These are phyloP conservation scores for Aspergillus cejpii DNA, from an alignment of 2,329 filamentous ascomycete species.

Conservation along the genomic window DNA sequence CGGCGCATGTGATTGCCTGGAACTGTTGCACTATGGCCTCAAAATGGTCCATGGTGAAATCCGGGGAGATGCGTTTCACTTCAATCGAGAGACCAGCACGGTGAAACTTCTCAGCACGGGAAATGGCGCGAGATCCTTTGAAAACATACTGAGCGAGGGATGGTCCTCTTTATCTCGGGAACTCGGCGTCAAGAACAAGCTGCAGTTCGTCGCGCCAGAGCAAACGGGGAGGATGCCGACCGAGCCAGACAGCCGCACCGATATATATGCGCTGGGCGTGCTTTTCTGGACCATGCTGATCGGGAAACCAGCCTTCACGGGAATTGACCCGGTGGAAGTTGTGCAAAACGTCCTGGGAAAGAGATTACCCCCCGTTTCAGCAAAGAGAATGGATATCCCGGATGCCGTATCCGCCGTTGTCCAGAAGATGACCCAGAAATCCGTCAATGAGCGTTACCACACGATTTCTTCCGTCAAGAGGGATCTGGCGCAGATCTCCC, in stretches of 20 bases:
- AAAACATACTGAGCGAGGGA: conserved; percentile 80
- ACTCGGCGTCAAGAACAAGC: conserved; percentile 76
- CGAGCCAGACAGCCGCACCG: conserved; percentile 83
- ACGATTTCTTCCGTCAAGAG: conserved; percentile 79
- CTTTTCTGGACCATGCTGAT: conserved; percentile 82
- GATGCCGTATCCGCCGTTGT: conserved; percentile 76
- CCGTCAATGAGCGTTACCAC: conserved; percentile 79
- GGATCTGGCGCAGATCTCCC: conserved; percentile 68
- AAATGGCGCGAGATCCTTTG: conserved; percentile 78
- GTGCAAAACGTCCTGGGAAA: conserved; percentile 82
- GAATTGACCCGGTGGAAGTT: conserved; percentile 74
- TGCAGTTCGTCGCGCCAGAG: conserved; percentile 88
- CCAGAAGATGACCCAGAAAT: conserved; percentile 86
- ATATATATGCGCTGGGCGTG: conserved; percentile 87
- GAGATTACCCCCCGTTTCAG: conserved; percentile 68
- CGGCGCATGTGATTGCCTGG: conserved; percentile 75
- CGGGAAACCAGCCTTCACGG: conserved; percentile 72
- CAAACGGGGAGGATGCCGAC: conserved; percentile 90
- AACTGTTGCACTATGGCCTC: conserved; percentile 83
- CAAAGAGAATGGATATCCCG: conserved; percentile 72
- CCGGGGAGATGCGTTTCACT: conserved; percentile 84
- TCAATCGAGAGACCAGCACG: conserved; percentile 60
- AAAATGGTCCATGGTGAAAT: conserved; percentile 87
- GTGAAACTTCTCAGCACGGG: conserved; percentile 82
- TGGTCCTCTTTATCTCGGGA: conserved; percentile 81